Percentiles rank a stretch among this genome's conserved stretches.
Conservation (phyloP, 768 basidiomycete genomes). For the Termitomyces titanicus region DNA sequence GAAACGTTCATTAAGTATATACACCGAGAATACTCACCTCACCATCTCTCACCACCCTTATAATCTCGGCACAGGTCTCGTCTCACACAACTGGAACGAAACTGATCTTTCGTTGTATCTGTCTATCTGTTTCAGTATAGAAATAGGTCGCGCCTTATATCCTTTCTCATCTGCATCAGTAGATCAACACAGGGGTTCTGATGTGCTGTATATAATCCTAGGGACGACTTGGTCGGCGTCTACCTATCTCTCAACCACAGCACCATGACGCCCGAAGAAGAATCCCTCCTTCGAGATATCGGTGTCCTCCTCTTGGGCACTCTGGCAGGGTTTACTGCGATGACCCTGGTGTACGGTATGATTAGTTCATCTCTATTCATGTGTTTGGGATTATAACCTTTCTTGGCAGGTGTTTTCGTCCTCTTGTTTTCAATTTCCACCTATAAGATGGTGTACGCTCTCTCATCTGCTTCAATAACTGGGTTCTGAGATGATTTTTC, state of each 20-base stretch:
- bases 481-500: not conserved
- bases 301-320: constrained; percentile 12
- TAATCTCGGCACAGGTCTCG: not conserved
- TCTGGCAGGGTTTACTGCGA: constrained; percentile 14
- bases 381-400: not conserved
- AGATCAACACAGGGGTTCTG: not conserved
- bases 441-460: constrained; percentile 12
- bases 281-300: constrained; percentile 9
- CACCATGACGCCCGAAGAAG: constrained; percentile 6
- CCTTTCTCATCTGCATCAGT: not conserved
- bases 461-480: not conserved
- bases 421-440: constrained; percentile 9
- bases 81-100: not conserved
- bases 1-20: too few relatives aligned
- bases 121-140: not conserved
- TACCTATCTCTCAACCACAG: not conserved
- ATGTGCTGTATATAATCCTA: not conserved
- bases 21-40: too few relatives aligned
- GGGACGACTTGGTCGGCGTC: not conserved
- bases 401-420: constrained; percentile 11
- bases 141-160: not conserved
- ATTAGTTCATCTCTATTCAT: not conserved
- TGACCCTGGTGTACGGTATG: constrained; percentile 14
- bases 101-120: not conserved
- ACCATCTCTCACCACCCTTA: not conserved